Evolutionary conservation across 2,329 filamentous ascomycete species (phyloP), one percentile per base, ranked within the genome.

Genomic region (Rugonectria rugulosa): DNA sequence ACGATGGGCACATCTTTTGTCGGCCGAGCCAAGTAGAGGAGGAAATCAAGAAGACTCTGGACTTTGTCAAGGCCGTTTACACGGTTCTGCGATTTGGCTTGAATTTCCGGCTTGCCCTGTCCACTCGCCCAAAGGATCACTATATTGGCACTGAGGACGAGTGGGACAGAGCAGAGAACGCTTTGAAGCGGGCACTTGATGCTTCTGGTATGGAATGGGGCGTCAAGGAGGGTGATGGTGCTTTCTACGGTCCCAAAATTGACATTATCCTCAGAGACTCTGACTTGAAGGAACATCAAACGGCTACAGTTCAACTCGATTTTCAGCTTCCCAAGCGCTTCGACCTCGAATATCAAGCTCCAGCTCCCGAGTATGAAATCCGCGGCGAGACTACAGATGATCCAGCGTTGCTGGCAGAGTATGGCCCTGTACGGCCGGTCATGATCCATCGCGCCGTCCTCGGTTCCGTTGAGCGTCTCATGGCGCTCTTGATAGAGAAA

Each of bases 241-340:
- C 92, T 4, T 96, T 96, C 69, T 96, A 96, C 68, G 92, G 92
- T 0, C 92, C 92, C 26, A 96, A 96, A 76, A 96, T 96, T 61
- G 92, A 96, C 68, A 90, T 96, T 38, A 86, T 96, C 32, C 75
- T 96, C 40, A 85, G 83, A 57, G 92, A 96, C 69, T 88, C 88
- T 1, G 84, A 91, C 67, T 91, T 90, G 7, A 96, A 94, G 69
- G 90, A 92, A 67, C 92, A 96, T 69, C 92, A 96, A 70, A 91
- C 92, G 3, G 92, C 91, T 3, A 96, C 92, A 0, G 88, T 96
- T 45, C 92, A 96, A 76, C 83, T 96, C 23, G 92, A 96, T 71
- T 96, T 96, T 71, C 92, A 96, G 73, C 80, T 96, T 2, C 92
- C 92, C 1, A 89, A 91, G 69, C 85, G 91, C 11, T 96, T 96